Evolutionary conservation across 768 basidiomycete species (phyloP).

Genomic region (Boletus pseudopeckii): DNA sequence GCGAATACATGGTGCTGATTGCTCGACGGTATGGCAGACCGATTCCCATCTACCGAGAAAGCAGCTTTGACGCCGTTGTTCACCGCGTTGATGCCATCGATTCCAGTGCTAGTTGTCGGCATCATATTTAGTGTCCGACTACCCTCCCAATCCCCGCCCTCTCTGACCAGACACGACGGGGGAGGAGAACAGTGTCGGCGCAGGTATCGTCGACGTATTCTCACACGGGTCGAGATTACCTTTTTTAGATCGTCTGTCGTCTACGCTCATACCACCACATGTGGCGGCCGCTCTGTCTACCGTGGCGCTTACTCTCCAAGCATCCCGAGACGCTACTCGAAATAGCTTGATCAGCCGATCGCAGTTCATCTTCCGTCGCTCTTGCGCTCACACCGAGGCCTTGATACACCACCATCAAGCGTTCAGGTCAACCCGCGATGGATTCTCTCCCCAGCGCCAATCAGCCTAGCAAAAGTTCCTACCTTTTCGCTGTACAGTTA

Average conservation of each 20-base stretch:
- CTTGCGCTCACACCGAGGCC: neutral
- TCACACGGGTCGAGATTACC: too few relatives aligned
- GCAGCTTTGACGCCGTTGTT: neutral
- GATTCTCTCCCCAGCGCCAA: conserved; percentile 2
- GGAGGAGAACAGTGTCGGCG: too few relatives aligned
- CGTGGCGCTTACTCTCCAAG: neutral
- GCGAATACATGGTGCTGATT: too few relatives aligned
- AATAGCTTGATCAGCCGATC: neutral
- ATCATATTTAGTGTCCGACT: conserved; percentile 1
- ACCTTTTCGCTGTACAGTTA: neutral
- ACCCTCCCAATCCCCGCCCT: neutral
- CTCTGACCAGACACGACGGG: neutral
- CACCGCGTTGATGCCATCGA: conserved; percentile 1
- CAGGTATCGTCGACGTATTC: too few relatives aligned
- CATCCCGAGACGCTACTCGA: neutral
- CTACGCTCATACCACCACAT: neutral
- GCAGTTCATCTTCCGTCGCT: neutral
- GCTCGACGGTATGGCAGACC: too few relatives aligned
- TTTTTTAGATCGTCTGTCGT: neutral
- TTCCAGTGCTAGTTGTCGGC: neutral
- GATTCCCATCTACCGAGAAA: too few relatives aligned
- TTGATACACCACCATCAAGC: neutral
- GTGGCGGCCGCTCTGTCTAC: neutral
- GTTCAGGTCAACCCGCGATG: conserved; percentile 1
- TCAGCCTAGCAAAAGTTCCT: neutral